Conservation (phyloP, 1,139 yeast species). For the Geotrichum bryndzae region DNA sequence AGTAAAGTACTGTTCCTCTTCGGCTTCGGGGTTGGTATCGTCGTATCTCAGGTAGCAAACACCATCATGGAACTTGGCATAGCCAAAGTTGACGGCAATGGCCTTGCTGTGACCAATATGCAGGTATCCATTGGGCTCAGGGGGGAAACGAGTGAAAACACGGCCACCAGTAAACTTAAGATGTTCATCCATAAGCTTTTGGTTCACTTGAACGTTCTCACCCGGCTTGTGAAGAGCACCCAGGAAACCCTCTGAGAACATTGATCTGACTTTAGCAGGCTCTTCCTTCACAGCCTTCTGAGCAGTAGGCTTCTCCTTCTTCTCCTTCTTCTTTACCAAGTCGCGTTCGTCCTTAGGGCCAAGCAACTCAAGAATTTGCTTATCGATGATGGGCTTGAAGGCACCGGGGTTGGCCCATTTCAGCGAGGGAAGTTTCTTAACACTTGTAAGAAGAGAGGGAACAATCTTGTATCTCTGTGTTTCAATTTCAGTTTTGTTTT, state of each 20-base stretch:
- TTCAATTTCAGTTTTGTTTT: constrained; percentile 52
- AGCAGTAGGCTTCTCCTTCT: constrained; percentile 24
- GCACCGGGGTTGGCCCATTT: constrained; percentile 89
- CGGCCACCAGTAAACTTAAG: constrained; percentile 69
- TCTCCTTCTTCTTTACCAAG: constrained; percentile 66
- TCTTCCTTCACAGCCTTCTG: constrained; percentile 24
- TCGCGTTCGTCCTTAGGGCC: constrained; percentile 98
- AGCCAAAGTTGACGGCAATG: constrained; percentile 55
- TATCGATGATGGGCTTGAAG: constrained; percentile 84
- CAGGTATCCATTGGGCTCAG: constrained; percentile 94
- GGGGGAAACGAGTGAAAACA: constrained; percentile 94
- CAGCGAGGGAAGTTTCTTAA: constrained; percentile 64
- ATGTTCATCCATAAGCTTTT: constrained; percentile 78
- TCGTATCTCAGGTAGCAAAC: constrained; percentile 88
- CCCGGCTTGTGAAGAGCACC: constrained; percentile 96
- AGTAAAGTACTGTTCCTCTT: constrained; percentile 83
- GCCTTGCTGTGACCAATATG: constrained; percentile 99
- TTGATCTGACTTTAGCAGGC: constrained; percentile 61
- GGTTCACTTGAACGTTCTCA: constrained; percentile 83
- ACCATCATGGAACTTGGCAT: constrained; percentile 50
- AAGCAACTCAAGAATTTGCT: constrained; percentile 55
- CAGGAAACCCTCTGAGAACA: constrained; percentile 93
- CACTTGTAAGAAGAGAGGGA: constrained; percentile 69
- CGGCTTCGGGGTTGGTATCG: constrained; percentile 98
- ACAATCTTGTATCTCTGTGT: constrained; percentile 71